These are phyloP conservation scores for Boletus coccyginus DNA, from an alignment of 768 basidiomycete genomes.

Conservation along the genomic window DNA sequence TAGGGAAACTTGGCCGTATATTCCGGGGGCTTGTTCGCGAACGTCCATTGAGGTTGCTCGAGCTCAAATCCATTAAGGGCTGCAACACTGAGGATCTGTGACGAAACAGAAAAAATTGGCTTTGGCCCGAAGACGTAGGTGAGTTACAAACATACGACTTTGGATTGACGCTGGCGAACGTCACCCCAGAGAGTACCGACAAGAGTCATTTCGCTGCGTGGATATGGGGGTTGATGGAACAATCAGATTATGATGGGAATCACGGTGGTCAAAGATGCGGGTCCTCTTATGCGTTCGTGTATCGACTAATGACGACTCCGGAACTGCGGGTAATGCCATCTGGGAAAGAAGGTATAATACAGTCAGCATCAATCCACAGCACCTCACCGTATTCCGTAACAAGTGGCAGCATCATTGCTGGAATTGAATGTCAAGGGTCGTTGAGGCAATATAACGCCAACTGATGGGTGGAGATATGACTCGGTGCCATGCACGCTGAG, in stretches of 20 bases:
- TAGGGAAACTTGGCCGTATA: conserved; percentile 17
- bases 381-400: no score
- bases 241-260: neutral
- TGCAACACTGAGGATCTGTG: conserved; percentile 19
- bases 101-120: neutral
- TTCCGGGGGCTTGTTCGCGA: conserved; percentile 8
- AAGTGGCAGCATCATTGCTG: no score
- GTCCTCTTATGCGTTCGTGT: neutral
- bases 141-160: conserved; percentile 16
- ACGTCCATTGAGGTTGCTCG: conserved; percentile 11
- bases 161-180: conserved; percentile 20
- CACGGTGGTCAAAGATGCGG: neutral
- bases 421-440: no score
- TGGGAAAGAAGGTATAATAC: neutral
- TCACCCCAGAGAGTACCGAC: conserved; percentile 21
- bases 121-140: neutral
- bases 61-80: conserved; percentile 17
- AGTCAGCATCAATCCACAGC: neutral
- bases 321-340: neutral
- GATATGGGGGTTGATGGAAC: neutral
- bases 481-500: no score
- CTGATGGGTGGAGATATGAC: no score
- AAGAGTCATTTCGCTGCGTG: conserved; percentile 8
- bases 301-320: neutral
- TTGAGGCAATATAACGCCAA: no score